Conservation (phyloP, 495 filamentous ascomycete genomes). For the Daldinia caldariorum region DNA sequence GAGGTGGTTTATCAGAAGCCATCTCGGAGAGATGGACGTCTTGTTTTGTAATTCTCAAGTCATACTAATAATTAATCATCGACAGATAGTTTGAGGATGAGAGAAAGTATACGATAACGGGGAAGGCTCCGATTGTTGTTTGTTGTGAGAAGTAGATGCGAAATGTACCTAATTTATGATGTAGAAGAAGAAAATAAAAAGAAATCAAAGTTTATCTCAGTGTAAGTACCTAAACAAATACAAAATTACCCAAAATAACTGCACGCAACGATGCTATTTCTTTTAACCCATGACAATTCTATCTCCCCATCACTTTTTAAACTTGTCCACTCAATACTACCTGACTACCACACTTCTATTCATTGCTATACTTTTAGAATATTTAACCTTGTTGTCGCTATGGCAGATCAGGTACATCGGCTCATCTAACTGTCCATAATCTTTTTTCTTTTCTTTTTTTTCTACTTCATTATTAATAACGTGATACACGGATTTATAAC, state of each 20-base stretch:
- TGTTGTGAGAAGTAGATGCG: not conserved
- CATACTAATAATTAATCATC: too few relatives aligned
- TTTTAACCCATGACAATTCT: not conserved
- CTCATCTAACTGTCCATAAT: not conserved
- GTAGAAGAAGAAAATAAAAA: not conserved
- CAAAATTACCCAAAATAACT: not conserved
- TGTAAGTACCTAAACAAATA: too few relatives aligned
- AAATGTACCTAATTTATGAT: not conserved
- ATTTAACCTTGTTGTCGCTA: too few relatives aligned
- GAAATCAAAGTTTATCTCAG: too few relatives aligned
- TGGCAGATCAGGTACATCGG: not conserved
- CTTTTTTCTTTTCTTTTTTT: not conserved
- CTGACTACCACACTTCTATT: too few relatives aligned
- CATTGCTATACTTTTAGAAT: too few relatives aligned
- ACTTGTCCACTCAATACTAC: too few relatives aligned
- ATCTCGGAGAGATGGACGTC: conserved; percentile 13
- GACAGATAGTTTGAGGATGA: too few relatives aligned
- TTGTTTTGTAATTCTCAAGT: not conserved
- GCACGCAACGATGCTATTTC: not conserved
- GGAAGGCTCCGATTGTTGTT: not conserved
- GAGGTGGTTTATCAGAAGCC: conserved; percentile 7
- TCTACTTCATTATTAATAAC: conserved; percentile 8
- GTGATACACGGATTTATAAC: conserved; percentile 5
- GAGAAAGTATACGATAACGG: not conserved
- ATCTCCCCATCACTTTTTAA: too few relatives aligned